phyloP scores from a whole-genome alignment of 345 rosid species.

The Populus deltoides region DNA sequence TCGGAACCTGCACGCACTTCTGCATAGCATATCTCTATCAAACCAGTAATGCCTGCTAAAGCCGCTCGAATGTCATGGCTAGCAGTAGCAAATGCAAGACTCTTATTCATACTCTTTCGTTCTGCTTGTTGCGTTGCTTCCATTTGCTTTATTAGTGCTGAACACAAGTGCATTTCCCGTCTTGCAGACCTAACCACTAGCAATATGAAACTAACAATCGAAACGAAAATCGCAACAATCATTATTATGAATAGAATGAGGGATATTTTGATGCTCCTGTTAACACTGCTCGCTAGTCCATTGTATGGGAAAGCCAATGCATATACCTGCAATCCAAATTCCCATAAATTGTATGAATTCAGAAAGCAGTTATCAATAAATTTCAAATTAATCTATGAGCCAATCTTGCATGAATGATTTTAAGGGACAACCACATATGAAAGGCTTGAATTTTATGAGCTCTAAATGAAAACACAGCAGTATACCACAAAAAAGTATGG shows the following conservation, averaged over 20 bases:
- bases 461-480: too few species aligned
- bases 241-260: conserved; percentile 30
- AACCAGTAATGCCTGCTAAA: conserved; percentile 58
- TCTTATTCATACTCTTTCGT: conserved; percentile 73
- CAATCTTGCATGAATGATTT: not conserved
- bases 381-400: not conserved
- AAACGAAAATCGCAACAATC: conserved; percentile 20
- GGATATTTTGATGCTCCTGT: conserved; percentile 19
- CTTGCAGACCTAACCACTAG: conserved; percentile 37
- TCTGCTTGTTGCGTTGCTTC: conserved; percentile 78
- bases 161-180: conserved; percentile 48
- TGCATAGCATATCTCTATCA: conserved; percentile 42
- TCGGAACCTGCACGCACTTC: conserved; percentile 45
- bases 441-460: too few species aligned
- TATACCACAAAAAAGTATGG: too few species aligned
- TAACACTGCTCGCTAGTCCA: conserved; percentile 20
- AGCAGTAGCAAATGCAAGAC: conserved; percentile 63
- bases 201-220: conserved; percentile 29
- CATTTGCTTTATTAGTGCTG: conserved; percentile 59
- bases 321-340: conserved; percentile 44
- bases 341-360: not conserved
- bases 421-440: not conserved
- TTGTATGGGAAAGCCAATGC: conserved; percentile 42
- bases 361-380: not conserved
- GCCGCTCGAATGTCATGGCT: conserved; percentile 76